Evolutionary conservation across 441 rosid genomes (phyloP).

Genomic region (Hypseocharis bilobata): DNA sequence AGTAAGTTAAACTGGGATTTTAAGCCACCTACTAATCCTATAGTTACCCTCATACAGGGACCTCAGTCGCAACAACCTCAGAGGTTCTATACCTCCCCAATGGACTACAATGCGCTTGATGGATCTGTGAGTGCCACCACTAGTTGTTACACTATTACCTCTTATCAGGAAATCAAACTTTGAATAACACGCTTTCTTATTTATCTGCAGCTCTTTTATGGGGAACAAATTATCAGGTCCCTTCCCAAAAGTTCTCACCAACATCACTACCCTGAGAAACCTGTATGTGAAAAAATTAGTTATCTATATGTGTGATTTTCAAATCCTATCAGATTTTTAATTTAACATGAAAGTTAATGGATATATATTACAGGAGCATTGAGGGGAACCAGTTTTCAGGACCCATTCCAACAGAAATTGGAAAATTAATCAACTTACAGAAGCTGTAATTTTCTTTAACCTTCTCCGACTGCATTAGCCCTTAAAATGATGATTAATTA

Average conservation of each 20-base stretch:
- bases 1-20: neutral
- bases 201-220: constrained; percentile 59
- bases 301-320: neutral
- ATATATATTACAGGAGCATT: constrained; percentile 46
- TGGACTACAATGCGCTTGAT: constrained; percentile 65
- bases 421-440: constrained; percentile 46
- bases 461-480: constrained; percentile 16
- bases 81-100: constrained; percentile 63
- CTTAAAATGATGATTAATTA: constrained; percentile 6
- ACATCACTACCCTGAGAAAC: constrained; percentile 49
- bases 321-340: neutral
- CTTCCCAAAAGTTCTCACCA: constrained; percentile 63
- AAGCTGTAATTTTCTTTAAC: constrained; percentile 41
- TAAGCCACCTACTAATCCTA: neutral
- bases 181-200: constrained; percentile 9
- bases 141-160: neutral
- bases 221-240: constrained; percentile 77
- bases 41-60: constrained; percentile 40
- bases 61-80: constrained; percentile 64
- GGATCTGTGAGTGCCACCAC: constrained; percentile 39
- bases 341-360: neutral
- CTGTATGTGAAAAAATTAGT: constrained; percentile 39
- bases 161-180: neutral
- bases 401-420: constrained; percentile 59
- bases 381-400: constrained; percentile 78